A percentile compares a stretch with the other conserved stretches of the same genome.
Evolutionary conservation across 441 rosid genomes (phyloP).

Genomic region (Gossypium schwendimanii): DNA sequence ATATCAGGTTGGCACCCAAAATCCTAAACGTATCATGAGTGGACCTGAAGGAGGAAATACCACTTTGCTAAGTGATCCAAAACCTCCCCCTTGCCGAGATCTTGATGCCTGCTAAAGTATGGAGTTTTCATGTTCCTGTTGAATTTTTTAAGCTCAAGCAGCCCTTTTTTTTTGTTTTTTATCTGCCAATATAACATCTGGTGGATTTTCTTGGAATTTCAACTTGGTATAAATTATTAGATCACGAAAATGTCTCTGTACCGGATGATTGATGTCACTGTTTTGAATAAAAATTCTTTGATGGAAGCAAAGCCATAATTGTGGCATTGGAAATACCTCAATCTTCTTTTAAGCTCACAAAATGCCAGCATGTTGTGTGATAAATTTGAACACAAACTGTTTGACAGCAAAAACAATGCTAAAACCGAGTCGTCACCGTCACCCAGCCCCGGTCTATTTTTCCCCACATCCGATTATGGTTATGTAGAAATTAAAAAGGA

Average conservation of each 20-base stretch:
- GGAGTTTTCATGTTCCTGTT: slow-evolving; percentile 21
- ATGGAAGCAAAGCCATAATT: not conserved
- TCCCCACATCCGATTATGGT: slow-evolving; percentile 15
- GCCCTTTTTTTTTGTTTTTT: slow-evolving; percentile 17
- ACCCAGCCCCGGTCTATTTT: not conserved
- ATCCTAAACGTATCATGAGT: slow-evolving; percentile 61
- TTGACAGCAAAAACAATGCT: no score
- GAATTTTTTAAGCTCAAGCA: slow-evolving; percentile 12
- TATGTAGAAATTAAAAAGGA: slow-evolving; percentile 14
- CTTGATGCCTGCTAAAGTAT: slow-evolving; percentile 78
- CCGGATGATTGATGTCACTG: not conserved
- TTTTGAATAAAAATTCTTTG: not conserved
- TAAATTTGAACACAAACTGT: not conserved
- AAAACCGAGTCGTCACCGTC: no score
- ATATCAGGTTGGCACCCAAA: slow-evolving; percentile 86
- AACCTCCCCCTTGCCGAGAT: slow-evolving; percentile 85
- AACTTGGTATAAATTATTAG: slow-evolving; percentile 14
- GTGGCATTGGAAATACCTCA: not conserved
- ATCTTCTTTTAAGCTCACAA: not conserved
- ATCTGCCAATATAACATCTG: slow-evolving; percentile 18
- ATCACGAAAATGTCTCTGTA: not conserved
- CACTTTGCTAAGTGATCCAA: slow-evolving; percentile 69
- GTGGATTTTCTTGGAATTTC: slow-evolving; percentile 18
- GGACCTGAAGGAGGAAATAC: slow-evolving; percentile 98
- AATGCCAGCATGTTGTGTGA: not conserved